Base-by-base conservation (phyloP, 2,329 filamentous ascomycete genomes). In the Fusarium nygamai region DNA sequence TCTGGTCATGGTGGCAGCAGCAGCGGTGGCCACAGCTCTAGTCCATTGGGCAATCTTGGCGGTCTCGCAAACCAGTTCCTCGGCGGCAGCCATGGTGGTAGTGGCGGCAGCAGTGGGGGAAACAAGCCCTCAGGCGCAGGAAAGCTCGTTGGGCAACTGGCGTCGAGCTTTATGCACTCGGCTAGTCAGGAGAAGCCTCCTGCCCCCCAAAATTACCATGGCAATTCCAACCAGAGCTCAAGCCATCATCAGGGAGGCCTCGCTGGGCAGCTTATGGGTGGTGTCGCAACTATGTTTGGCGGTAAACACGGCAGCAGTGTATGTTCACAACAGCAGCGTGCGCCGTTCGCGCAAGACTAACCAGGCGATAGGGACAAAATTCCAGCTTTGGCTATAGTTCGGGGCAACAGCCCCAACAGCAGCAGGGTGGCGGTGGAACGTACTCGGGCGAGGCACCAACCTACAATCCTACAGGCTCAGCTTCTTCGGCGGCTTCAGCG, bases 361-460 rank as follows among this genome's bases (percentile, higher is more conserved):
- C 48, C 14, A 67, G 48, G 33, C 31, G 59, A 34, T 72, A 88
- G 84, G 84, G 84, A 68, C 86, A 90, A 72, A 89, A 87, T 54
- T 68, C 65, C 46, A 68, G 68, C 78, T 94, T 89, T 79, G 92
- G 91, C 38, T 92, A 92, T 29, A 88, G 88, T 76, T 81, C 85
- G 8, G 87, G 86, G 48, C 84, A 87, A 48, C 84, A 87, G 50
- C 69, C 66, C 13, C 67, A 73, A 44, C 68, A 71, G 27, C 65
- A 68, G 39, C 33, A 38, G 24, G 33, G 57, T 11, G 39, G 62
- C 14, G 58, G 61, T 14, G 71, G 71, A 48, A 56, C 71, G 70
- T 94, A 93, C 80, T 87, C 84, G 69, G 92, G 91, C 63, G 85
- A 88, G 64, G 89, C 91, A 44, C 92, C 92, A 19, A 84, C 82